Percentiles rank a stretch among this genome's conserved stretches.
phyloP scores from a whole-genome alignment of 495 filamentous ascomycete species.

The Delitschia confertaspora region DNA sequence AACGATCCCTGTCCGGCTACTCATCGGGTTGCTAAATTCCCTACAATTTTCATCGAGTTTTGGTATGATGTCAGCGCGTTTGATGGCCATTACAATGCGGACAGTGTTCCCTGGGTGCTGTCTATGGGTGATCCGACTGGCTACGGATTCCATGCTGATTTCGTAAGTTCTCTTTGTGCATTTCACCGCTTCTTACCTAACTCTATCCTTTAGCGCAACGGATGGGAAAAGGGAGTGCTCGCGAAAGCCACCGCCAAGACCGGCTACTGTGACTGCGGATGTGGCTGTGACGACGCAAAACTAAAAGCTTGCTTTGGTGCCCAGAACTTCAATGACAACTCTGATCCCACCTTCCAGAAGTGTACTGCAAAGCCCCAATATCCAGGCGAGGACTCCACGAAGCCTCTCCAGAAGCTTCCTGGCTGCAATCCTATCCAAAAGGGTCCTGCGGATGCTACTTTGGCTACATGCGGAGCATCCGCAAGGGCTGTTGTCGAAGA shows the following conservation, averaged over 20 bases:
- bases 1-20: conserved; percentile 15
- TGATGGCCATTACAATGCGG: conserved; percentile 19
- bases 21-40: conserved; percentile 17
- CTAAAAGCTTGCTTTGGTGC: conserved; percentile 25
- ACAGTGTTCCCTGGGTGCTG: conserved; percentile 18
- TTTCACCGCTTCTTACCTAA: neutral
- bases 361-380: conserved; percentile 15
- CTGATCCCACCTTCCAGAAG: conserved; percentile 11
- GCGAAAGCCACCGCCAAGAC: conserved; percentile 18
- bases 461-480: no score
- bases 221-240: conserved; percentile 26
- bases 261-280: conserved; percentile 25
- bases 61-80: conserved; percentile 25
- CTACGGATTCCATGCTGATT: conserved; percentile 25
- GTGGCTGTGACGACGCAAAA: conserved; percentile 21
- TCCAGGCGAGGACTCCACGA: neutral
- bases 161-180: conserved; percentile 1
- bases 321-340: conserved; percentile 23
- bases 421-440: conserved; percentile 26
- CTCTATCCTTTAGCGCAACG: conserved; percentile 8
- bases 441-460: conserved; percentile 18
- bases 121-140: conserved; percentile 26
- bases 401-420: conserved; percentile 18
- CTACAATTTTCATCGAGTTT: conserved; percentile 28
- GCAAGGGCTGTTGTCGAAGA: no score